Conservation (phyloP, 1,139 yeast genomes). For the Pichia sp. region DNA sequence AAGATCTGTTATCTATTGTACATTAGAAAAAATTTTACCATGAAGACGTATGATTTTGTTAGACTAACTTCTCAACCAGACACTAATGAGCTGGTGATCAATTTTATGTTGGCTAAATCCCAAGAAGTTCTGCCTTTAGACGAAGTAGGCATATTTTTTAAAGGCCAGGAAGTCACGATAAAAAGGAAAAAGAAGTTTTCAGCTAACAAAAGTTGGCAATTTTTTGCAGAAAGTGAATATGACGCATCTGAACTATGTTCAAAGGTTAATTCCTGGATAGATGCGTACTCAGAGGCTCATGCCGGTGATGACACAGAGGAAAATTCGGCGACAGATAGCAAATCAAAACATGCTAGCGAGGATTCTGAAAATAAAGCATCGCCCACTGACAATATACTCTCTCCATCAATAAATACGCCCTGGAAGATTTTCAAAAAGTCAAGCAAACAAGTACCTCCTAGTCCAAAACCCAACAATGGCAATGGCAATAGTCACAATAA, state of each 20-base stretch:
- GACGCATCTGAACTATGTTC: slow-evolving; percentile 78
- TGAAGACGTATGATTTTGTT: slow-evolving; percentile 24
- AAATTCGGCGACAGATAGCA: background rate
- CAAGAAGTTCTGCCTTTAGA: slow-evolving; percentile 22
- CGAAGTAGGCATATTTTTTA: slow-evolving; percentile 24
- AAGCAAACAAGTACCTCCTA: slow-evolving; percentile 5
- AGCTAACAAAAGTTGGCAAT: slow-evolving; percentile 42
- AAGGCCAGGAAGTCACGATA: slow-evolving; percentile 26
- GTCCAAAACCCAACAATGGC: slow-evolving; percentile 12
- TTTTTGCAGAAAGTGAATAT: slow-evolving; percentile 78
- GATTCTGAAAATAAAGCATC: slow-evolving; percentile 3
- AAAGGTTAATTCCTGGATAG: slow-evolving; percentile 34
- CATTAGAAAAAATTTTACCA: slow-evolving; percentile 22
- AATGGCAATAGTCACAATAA: background rate
- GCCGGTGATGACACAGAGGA: slow-evolving; percentile 21
- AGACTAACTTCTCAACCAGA: slow-evolving; percentile 22
- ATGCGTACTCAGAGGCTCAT: background rate
- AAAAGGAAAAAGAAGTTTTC: slow-evolving; percentile 27
- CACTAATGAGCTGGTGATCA: slow-evolving; percentile 21
- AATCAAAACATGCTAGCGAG: background rate
- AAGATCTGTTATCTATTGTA: slow-evolving; percentile 21
- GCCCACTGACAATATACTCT: background rate
- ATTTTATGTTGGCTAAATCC: slow-evolving; percentile 21
- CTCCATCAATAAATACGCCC: slow-evolving; percentile 15
- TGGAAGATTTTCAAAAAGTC: slow-evolving; percentile 19